Base-by-base conservation (phyloP, 257 asterid species). In the Nicotiana knightiana region DNA sequence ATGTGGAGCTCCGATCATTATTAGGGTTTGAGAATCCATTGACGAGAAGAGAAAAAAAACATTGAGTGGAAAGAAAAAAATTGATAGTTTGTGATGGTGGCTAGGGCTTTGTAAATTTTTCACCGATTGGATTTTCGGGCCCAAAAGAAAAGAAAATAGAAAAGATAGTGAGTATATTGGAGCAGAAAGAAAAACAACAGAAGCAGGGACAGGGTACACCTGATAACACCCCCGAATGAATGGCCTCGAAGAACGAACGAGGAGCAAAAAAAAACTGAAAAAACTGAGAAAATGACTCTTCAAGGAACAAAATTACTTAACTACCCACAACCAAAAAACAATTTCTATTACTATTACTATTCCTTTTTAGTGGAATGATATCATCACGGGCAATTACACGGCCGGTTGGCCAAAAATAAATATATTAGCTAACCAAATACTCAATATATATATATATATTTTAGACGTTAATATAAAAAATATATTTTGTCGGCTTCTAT, bases 181-280 rank as follows among this genome's bases (percentile, higher is more conserved):
- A 13, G 37, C 30, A 54, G 65, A 32, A 39, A 33, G 76, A 12
- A 37, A 16, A 83, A 63, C 11, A 15, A 43, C 58, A 43, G 35
- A 79, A 4, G 62, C 55, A 67, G 28, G 46, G 33, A 18, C 26
- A 63, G 33, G 43, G 24, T 53, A 28, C 54, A 77, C 81, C 87
- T 81, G 85, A 78, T 59, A 68, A 83, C 76, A 77, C 53, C 12
- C 61, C 24, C 70, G 73, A 79, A 81, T 79, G 87, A 82, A 82
- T 73, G 84, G 84, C 83, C 89, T 64, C 82, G 84, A 76, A 84
- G 59, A 57, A 81, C 55, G 84, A 84, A 86, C 11, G 48, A 43
- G 16, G 54, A 67, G 32, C 51, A 24, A 3, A 12, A 12, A 3
- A 26, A 80, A 65, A 64, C 8, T 7, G 32, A 78, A 46, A 58